Base-by-base conservation (phyloP, 768 basidiomycete genomes). In the Paxillus ammoniavirescens region DNA sequence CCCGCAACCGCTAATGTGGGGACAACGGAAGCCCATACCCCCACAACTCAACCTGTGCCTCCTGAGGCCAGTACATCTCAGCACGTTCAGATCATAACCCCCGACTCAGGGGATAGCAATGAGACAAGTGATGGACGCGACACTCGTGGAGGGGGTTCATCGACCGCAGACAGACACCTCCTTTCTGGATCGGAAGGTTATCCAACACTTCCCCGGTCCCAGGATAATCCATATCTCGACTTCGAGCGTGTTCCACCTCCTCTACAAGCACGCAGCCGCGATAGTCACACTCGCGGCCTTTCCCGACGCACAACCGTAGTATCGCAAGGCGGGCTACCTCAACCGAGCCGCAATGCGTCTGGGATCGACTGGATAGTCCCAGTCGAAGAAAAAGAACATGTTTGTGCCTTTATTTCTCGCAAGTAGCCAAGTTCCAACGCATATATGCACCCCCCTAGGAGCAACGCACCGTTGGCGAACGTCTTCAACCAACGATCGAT, bases 401-500 rank as follows among this genome's bases (percentile, higher is more conserved):
- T 66, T 42, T 44, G 69, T 58, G 3, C 4, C 21, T n/a, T 21
- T 37, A 33, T 7, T 42, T 28, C 23, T 10, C 36, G 15, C 23
- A 12, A 23, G 13, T 37, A 4, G 12, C 21, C 17, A 26, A 26
- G 26, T 26, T 6, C 26, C 26, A 17, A 23, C 30, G 8, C 5
- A 31, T 18, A 23, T 3, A 37, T 33, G 7, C 18, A 21, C 14
- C 13, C 55, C 4, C 31, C 21, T 43, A 68, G 44, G 60, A 60
- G 23, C 70, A 67, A 28, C 73, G 60, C 51, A 80, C 78, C 0
- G 65, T 84, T 0, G 72, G 73, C 8, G 79, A 84, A 48, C 77
- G 87, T 4, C 65, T 89, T 4, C 41, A 72, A 15, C 81, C 82
- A 4, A 88, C 84, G 0, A 63, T 87, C 2, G 56, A 70, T 0